Base-by-base conservation (phyloP, 2,329 filamentous ascomycete species). In the Phyllosticta capitalensis region DNA sequence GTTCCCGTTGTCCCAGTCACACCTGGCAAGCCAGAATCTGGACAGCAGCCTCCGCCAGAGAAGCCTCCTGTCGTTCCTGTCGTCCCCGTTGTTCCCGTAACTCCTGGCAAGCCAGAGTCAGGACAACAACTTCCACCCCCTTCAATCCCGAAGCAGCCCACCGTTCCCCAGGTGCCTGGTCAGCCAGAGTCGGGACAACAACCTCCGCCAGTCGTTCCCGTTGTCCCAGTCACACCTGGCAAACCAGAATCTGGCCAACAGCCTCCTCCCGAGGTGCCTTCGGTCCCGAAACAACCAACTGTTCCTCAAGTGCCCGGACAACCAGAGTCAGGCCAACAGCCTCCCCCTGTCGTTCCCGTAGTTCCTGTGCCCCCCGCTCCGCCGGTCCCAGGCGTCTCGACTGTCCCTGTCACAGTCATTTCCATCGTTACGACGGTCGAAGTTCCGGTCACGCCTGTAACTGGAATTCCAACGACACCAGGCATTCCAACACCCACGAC, bases 351-450 rank as follows among this genome's bases (percentile, higher is more conserved):
- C n/a, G 52, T 33, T n/a, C 52, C 57, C 9, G 28, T n/a, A 59
- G 50, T 49, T 53, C 53, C 24, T 21, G 33, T 14, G 26, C 48
- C n/a, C 28, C 24, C 21, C 48, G 38, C 49, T 28, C 51, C 33
- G 30, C 52, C 50, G 49, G 28, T 4, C 51, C 54, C 17, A n/a
- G 53, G 52, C 21, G 28, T 54, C 9, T n/a, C 49, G 26, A 54
- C 54, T 3, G 54, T 54, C 17, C 69, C 58, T 52, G 64, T 65
- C 62, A 79, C 76, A 0, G 76, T 73, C 24, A 74, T 79, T 64
- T 74, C 71, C 17, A 74, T 73, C 66, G 71, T 72, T 9, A 67
- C 68, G 28, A 65, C 64, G 53, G 61, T 73, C 50, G 68, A 65
- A n/a, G 67, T 73, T 30, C 72, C 72, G 6, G 68, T 67, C 52